Evolutionary conservation across 2,329 filamentous ascomycete genomes (phyloP).

Genomic region (Fonsecaea nubica): DNA sequence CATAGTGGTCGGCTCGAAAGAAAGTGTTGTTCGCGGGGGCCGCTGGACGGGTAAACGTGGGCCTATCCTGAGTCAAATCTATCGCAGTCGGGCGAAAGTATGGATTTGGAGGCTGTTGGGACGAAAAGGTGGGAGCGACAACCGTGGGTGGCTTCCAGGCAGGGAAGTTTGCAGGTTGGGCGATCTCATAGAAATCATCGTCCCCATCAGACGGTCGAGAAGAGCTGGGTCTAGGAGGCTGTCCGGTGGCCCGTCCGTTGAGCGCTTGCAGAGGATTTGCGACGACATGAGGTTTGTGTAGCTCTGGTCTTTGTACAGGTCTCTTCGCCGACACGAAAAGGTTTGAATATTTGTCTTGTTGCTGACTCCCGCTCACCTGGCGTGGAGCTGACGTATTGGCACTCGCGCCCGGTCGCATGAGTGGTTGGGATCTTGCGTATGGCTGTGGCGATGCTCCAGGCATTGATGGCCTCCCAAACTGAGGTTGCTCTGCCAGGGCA

Average conservation of each 20-base stretch:
- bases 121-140: conserved; percentile 61
- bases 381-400: conserved; percentile 34
- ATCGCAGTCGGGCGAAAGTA: conserved; percentile 54
- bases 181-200: conserved; percentile 53
- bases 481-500: conserved; percentile 44
- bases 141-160: conserved; percentile 58
- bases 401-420: conserved; percentile 44
- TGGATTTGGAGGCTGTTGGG: conserved; percentile 47
- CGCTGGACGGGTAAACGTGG: conserved; percentile 44
- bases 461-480: conserved; percentile 67
- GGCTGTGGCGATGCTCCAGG: conserved; percentile 55
- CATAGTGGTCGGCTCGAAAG: conserved; percentile 58
- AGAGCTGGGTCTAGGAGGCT: conserved; percentile 38
- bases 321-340: conserved; percentile 38
- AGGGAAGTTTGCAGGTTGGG: conserved; percentile 56
- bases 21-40: conserved; percentile 53
- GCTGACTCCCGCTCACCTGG: conserved; percentile 29
- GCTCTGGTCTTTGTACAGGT: conserved; percentile 31
- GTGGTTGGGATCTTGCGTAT: conserved; percentile 55
- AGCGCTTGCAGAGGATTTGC: conserved; percentile 35
- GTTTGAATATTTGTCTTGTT: conserved; percentile 36
- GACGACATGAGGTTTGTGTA: conserved; percentile 33
- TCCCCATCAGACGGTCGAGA: conserved; percentile 20
- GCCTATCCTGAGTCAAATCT: conserved; percentile 54
- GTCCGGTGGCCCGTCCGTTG: conserved; percentile 35